phyloP scores from a whole-genome alignment of 257 asterid genomes.

The Plantago major region DNA sequence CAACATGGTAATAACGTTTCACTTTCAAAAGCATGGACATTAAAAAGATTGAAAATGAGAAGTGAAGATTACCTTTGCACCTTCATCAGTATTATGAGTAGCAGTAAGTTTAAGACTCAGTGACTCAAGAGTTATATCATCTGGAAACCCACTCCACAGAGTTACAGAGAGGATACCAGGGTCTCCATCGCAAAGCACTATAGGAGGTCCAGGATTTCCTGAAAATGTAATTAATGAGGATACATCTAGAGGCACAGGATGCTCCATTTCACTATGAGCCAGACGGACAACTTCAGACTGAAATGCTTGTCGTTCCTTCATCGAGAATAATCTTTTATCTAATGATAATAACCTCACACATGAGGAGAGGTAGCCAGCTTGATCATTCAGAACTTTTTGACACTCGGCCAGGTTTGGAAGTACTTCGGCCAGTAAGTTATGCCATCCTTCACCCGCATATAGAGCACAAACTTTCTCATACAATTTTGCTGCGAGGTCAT shows the following conservation, averaged over 20 bases:
- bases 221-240: conserved; percentile 94
- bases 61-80: conserved; percentile 73
- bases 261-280: conserved; percentile 94
- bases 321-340: conserved; percentile 76
- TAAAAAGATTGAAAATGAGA: conserved; percentile 17
- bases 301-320: conserved; percentile 87
- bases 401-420: conserved; percentile 95
- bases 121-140: conserved; percentile 91
- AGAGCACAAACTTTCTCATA: conserved; percentile 99
- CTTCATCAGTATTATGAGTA: conserved; percentile 85
- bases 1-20: conserved; percentile 23
- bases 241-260: conserved; percentile 94
- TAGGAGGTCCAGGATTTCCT: conserved; percentile 83
- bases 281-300: conserved; percentile 94
- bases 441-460: conserved; percentile 99
- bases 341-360: conserved; percentile 93
- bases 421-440: conserved; percentile 89
- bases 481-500: conserved; percentile 78
- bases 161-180: conserved; percentile 85
- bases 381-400: conserved; percentile 87
- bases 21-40: conserved; percentile 20
- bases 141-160: conserved; percentile 97
- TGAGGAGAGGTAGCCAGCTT: conserved; percentile 94
- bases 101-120: conserved; percentile 86
- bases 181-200: conserved; percentile 95